Evolutionary conservation across 495 filamentous ascomycete genomes (phyloP), one percentile per base, ranked within the genome.

Genomic region (Penicillium cataractarum): DNA sequence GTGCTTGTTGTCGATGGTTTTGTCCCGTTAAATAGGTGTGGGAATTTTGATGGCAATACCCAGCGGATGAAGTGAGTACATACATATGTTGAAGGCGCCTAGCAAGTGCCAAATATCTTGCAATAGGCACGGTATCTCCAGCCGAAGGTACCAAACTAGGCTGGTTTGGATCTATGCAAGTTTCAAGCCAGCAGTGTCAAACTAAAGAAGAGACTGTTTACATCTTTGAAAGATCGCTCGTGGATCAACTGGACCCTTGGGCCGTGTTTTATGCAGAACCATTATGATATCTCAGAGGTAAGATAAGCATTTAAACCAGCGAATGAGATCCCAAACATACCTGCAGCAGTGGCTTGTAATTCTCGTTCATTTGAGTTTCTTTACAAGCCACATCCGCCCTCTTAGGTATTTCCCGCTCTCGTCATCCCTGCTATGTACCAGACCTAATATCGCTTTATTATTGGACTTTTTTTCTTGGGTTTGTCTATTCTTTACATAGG

Each of bases 281-380:
- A 3, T n/a, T 13, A 15, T 31, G 27, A 52, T 52, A 12, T 31
- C 15, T 33, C 1, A 15, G 26, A 31, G 3, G 19, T 33, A 9
- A 52, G 50, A 33, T 33, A n/a, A 52, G 24, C 50, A 52, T 52
- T 52, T 19, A n/a, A 8, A 52, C 7, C 40, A 52, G 50, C 27
- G 22, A 33, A 52, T 10, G 5, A 7, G 4, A 32, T 3, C 10
- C 50, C 27, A 52, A 4, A 3, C 6, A 52, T 31, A 6, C 6
- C 50, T 52, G 49, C 27, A 29, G 50, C 8, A 19, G 50, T 52
- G 50, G 26, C 50, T 52, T 32, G 27, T 1, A 4, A 52, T 33
- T 31, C n/a, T 52, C 15, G n/a, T 19, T 31, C 27, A 52, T 52
- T 52, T 52, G 49, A 52, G 26, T 52, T 31, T 52, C 13, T 7